Conservation (phyloP, 2,329 filamentous ascomycete species). For the Exophiala viscosa region DNA sequence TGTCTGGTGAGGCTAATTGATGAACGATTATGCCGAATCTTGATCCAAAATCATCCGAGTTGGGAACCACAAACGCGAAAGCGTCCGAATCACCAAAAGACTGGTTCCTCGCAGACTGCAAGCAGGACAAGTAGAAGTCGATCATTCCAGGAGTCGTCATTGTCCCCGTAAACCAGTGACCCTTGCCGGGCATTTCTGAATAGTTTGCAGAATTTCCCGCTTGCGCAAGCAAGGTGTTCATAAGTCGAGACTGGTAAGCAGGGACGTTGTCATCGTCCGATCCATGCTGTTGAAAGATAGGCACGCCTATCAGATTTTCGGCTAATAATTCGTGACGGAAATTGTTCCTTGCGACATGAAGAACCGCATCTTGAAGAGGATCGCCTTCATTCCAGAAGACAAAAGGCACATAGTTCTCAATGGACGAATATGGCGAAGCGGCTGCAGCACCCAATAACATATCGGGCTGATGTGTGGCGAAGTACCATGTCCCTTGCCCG, state of each 20-base stretch:
- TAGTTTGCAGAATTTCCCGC: conserved; percentile 44
- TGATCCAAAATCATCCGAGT: conserved; percentile 51
- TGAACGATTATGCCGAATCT: conserved; percentile 51
- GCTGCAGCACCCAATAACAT: conserved; percentile 54
- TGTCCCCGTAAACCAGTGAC: conserved; percentile 55
- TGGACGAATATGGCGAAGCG: conserved; percentile 57
- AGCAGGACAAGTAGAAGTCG: conserved; percentile 45
- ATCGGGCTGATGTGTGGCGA: conserved; percentile 54
- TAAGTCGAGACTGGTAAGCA: conserved; percentile 53
- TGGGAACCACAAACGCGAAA: conserved; percentile 50
- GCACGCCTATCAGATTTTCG: conserved; percentile 50
- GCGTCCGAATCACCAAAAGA: conserved; percentile 28
- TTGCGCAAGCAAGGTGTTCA: conserved; percentile 49
- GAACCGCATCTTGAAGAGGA: conserved; percentile 45
- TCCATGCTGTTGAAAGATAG: conserved; percentile 56
- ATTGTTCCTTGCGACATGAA: conserved; percentile 49
- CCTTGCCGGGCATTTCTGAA: conserved; percentile 47
- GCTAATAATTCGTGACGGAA: conserved; percentile 56
- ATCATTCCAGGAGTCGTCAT: conserved; percentile 51
- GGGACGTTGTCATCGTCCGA: conserved; percentile 57
- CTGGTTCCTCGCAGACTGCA: conserved; percentile 25
- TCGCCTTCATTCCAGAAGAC: conserved; percentile 54
- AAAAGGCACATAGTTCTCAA: conserved; percentile 58
- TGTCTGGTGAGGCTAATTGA: conserved; percentile 49
- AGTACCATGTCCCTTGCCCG: conserved; percentile 58